Base-by-base conservation (phyloP, 352 stramenopile species). In the Paralagenidium karlingii region DNA sequence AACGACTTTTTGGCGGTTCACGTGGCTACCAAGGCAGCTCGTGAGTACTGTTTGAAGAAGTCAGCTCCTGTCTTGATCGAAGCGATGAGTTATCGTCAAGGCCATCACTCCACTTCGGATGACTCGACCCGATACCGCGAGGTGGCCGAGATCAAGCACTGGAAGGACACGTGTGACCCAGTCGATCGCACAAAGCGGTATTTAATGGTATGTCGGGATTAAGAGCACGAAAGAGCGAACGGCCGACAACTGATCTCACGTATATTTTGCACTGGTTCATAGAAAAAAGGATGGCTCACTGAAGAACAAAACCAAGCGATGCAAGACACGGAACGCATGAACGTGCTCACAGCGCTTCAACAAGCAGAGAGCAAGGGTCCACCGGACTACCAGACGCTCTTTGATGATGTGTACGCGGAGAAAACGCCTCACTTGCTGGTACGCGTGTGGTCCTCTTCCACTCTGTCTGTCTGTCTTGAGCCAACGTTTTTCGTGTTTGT, bases 41-140 rank as follows among this genome's bases (percentile, higher is more conserved):
- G 92, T 10, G 69, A 90, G 40, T 90, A 95, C 46, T 95, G 94
- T 36, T 42, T 97, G 22, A 59, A 78, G 30, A 63, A 96, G 34
- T 82, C 75, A 34, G 65, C 74, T 5, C 96, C 96, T 0, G 82
- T 99, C 13, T 67, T 99, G 33, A 87, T 99, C 43, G 96, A 99
- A 57, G 77, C 86, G 0, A 99, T 99, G 94, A 97, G 91, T 0
- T 99, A 99, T 60, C 82, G 96, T 5, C 78, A 97, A 45, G 92
- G 94, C 8, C 96, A 99, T 66, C 96, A 99, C 67, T 97, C 82
- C 26, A 99, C 96, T 2, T 98, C 86, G 0, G 96, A 99, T 55
- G 95, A 99, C 62, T 97, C 85, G 24, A 97, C 93, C 10, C 66
- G 90, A 21, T 99, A 99, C 68, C 82, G 95, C 27, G 62, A 74